Evolutionary conservation across 1,139 yeast genomes (phyloP), one percentile per base, ranked within the genome.

Genomic region (Suhomyces bokatorum): DNA sequence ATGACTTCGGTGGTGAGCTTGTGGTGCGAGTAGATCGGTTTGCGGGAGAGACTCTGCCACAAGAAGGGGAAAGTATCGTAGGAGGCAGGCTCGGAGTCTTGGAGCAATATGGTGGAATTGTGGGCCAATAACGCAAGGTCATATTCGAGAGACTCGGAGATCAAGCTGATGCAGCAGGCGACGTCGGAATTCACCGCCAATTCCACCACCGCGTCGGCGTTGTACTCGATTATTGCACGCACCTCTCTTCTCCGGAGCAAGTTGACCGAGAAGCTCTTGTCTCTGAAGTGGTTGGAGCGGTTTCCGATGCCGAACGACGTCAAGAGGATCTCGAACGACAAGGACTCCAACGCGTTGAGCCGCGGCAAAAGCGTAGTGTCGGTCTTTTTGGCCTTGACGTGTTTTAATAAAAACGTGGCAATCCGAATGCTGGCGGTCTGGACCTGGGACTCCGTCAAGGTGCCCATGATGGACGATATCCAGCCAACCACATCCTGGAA

Each of bases 51-150:
- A 9, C 64, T 51, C 6, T 64, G 58, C 83, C 83, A 80, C 16
- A 83, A 57, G 12, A 68, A 64, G 1, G 80, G 74, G 35, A 77
- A 69, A 10, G 77, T 66, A 20, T 75, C 77, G 40, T 67, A 66
- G 0, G 78, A 65, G 1, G 76, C 65, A 0, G 78, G 73, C 4
- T 61, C 58, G 38, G 69, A 67, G 10, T 64, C 63, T 2, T 59
- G 59, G 28, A 73, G 69, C 14, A 84, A 61, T 26, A 70, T 63
- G 32, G 64, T 63, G 15, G 85, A 75, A 47, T 77, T 75, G 49
- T 80, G 81, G 2, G 85, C 77, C 43, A 84, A 63, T n/a, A 75
- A 63, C 12, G 75, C 58, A 15, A 83, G 66, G 58, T 86, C 95
- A 58, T 78, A 83, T 34, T 68, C 61, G 24, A 85, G 57, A 15